These are phyloP conservation scores for Neonectria hederae DNA, from an alignment of 2,329 filamentous ascomycete genomes.

Conservation along the genomic window DNA sequence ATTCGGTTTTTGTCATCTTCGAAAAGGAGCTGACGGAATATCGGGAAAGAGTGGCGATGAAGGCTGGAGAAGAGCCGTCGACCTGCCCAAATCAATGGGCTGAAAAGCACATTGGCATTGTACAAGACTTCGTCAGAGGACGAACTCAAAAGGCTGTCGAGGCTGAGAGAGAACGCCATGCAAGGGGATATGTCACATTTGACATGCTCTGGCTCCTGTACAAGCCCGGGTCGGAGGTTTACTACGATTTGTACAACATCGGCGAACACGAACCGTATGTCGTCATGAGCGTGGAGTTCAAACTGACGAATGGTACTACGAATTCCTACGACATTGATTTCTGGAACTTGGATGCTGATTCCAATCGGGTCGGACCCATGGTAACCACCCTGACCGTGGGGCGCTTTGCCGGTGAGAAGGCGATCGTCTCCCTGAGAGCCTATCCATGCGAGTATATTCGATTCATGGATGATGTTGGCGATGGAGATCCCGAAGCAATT, in stretches of 20 bases:
- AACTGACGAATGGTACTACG: background rate
- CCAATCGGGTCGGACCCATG: background rate
- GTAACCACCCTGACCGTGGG: background rate
- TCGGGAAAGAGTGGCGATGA: background rate
- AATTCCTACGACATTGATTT: background rate
- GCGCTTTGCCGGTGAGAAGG: background rate
- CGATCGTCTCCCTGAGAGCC: background rate
- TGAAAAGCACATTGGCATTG: constrained; percentile 20
- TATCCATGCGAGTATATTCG: background rate
- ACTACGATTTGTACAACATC: constrained; percentile 1
- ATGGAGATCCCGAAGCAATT: background rate
- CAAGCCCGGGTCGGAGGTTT: constrained; percentile 25
- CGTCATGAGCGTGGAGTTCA: background rate
- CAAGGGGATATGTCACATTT: constrained; percentile 22
- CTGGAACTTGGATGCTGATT: background rate
- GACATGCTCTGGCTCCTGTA: constrained; percentile 34
- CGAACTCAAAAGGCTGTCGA: constrained; percentile 8
- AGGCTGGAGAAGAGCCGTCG: background rate
- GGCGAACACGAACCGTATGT: background rate
- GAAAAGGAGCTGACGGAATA: background rate
- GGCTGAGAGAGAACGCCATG: constrained; percentile 21
- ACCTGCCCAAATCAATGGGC: constrained; percentile 18
- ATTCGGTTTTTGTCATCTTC: background rate
- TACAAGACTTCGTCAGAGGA: constrained; percentile 24
- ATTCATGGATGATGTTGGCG: background rate